A percentile compares a stretch with the other conserved stretches of the same genome.
Conservation (phyloP, 163 green algal species). For the Volvox carteri region DNA sequence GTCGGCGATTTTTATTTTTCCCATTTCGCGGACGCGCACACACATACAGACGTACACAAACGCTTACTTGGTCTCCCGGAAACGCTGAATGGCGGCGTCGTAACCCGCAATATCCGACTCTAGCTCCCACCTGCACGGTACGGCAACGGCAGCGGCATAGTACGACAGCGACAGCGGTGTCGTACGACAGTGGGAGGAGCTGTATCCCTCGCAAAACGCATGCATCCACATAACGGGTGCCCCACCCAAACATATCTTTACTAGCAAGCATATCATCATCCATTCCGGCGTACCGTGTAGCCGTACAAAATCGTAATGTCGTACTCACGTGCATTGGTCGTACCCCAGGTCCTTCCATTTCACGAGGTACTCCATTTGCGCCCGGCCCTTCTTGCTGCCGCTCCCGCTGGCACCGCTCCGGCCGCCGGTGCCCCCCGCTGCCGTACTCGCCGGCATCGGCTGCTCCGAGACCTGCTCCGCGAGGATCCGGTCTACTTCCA, state of each 20-base stretch:
- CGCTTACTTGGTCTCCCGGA: conserved; percentile 23
- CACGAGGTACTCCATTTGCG: conserved; percentile 71
- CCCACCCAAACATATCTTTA: too few species aligned
- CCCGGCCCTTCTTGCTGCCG: background rate
- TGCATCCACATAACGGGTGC: too few species aligned
- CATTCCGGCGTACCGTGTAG: too few species aligned
- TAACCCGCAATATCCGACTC: conserved; percentile 50
- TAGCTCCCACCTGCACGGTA: conserved; percentile 52
- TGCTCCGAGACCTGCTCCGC: conserved; percentile 50
- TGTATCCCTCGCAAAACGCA: too few species aligned
- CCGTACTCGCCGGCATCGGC: background rate
- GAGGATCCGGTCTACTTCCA: conserved; percentile 68
- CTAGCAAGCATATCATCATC: too few species aligned
- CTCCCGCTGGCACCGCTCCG: background rate
- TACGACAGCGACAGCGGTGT: background rate
- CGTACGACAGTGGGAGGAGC: too few species aligned
- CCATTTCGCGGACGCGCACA: background rate
- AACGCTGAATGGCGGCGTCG: conserved; percentile 32
- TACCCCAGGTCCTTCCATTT: conserved; percentile 81
- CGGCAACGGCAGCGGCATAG: background rate
- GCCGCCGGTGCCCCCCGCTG: background rate
- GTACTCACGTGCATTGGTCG: conserved; percentile 73
- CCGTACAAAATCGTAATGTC: too few species aligned
- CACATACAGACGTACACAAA: background rate
- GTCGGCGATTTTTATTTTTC: too few species aligned